These are phyloP conservation scores for Pneumocystis carinii DNA, from an alignment of 1,139 yeast species.

Conservation along the genomic window DNA sequence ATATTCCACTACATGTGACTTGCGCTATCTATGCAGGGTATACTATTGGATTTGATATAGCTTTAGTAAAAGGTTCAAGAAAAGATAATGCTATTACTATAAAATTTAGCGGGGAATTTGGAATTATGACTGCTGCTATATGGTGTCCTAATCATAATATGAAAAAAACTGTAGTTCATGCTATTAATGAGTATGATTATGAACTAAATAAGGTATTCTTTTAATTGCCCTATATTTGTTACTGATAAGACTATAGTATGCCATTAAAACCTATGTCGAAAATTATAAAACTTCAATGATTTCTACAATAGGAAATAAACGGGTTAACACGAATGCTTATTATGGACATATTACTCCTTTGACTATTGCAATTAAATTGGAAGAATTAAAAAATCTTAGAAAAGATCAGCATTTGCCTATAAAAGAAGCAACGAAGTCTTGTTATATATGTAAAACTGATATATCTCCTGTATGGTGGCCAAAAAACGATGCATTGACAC, in stretches of 20 bases:
- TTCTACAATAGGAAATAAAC: constrained; percentile 14
- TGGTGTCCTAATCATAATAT: constrained; percentile 21
- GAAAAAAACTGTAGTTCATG: constrained; percentile 8
- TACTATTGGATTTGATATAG: constrained; percentile 13
- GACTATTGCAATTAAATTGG: constrained; percentile 17
- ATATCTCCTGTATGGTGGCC: constrained; percentile 1
- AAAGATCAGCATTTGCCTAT: constrained; percentile 16
- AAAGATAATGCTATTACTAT: constrained; percentile 19
- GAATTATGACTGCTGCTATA: constrained; percentile 22
- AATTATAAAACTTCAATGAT: constrained; percentile 4
- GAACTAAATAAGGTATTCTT: constrained; percentile 3
- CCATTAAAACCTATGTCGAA: constrained; percentile 5
- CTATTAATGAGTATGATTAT: constrained; percentile 4
- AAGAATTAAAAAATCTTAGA: constrained; percentile 22
- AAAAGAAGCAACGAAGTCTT: not conserved
- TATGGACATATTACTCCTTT: constrained; percentile 18
- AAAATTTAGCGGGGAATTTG: constrained; percentile 28
- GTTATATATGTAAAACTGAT: not conserved
- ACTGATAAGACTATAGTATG: not conserved
- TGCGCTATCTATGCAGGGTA: constrained; percentile 6
- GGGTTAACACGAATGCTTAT: constrained; percentile 12
- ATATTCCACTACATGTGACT: constrained; percentile 13
- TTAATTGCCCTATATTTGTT: constrained; percentile 1
- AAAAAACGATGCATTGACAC: not conserved
- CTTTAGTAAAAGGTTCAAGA: constrained; percentile 14